phyloP scores from a whole-genome alignment of 768 basidiomycete genomes.

The Podaxis rugospora region DNA sequence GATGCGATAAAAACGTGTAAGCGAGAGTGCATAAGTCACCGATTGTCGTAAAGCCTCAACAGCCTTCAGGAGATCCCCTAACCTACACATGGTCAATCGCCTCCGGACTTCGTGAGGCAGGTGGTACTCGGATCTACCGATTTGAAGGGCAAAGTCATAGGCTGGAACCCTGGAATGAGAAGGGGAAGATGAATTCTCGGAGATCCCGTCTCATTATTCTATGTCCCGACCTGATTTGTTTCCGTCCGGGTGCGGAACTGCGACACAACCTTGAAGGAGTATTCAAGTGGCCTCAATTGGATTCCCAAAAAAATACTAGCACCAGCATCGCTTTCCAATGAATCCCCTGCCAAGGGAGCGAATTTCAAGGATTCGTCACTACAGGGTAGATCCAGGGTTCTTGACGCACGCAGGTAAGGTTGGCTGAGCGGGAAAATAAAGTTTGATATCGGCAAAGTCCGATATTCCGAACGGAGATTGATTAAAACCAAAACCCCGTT shows the following conservation, averaged over 20 bases:
- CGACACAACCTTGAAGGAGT: background rate
- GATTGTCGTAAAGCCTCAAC: background rate
- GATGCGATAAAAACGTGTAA: background rate
- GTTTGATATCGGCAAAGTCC: constrained; percentile 6
- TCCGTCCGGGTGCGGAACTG: background rate
- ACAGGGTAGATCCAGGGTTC: background rate
- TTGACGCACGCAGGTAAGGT: background rate
- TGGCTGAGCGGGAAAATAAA: constrained; percentile 1
- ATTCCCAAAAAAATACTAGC: background rate
- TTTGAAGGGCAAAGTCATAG: background rate
- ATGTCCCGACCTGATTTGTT: background rate
- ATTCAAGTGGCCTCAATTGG: background rate
- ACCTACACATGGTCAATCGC: background rate
- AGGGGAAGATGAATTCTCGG: background rate
- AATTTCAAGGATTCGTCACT: background rate
- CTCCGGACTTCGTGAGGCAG: background rate
- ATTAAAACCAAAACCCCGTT: background rate
- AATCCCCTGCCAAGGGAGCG: background rate
- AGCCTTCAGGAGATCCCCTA: background rate
- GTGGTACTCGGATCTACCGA: background rate
- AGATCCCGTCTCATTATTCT: background rate
- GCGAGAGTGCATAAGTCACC: background rate
- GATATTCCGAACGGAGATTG: background rate
- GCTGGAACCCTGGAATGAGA: background rate
- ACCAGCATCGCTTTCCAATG: background rate